These are phyloP conservation scores for Platismatia glauca DNA, from an alignment of 495 filamentous ascomycete species.

Conservation along the genomic window DNA sequence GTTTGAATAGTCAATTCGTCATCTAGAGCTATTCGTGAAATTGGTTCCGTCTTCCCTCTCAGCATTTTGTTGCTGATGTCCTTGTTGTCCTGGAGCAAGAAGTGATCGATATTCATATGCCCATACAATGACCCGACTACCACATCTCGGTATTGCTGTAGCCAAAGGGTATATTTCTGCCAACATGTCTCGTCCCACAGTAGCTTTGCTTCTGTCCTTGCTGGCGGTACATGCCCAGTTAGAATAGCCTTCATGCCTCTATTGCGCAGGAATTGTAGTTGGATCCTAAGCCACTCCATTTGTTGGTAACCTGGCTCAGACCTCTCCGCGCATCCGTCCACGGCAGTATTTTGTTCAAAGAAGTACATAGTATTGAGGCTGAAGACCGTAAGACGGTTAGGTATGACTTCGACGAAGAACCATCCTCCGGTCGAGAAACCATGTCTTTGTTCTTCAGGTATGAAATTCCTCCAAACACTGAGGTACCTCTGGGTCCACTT, in stretches of 20 bases:
- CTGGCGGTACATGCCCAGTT: constrained; percentile 89
- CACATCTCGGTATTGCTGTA: constrained; percentile 83
- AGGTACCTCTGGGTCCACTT: constrained; percentile 65
- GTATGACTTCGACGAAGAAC: constrained; percentile 90
- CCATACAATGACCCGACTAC: constrained; percentile 72
- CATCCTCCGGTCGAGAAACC: constrained; percentile 87
- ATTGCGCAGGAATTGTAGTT: constrained; percentile 71
- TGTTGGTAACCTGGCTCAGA: constrained; percentile 86
- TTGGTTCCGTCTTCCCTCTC: constrained; percentile 26
- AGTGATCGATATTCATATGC: constrained; percentile 99
- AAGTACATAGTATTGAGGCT: constrained; percentile 97
- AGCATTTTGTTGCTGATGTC: constrained; percentile 54
- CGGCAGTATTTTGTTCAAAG: constrained; percentile 81
- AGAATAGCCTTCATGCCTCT: constrained; percentile 91
- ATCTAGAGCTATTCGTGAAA: constrained; percentile 14
- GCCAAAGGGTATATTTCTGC: constrained; percentile 94
- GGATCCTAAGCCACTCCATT: constrained; percentile 93
- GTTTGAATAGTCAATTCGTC: constrained; percentile 52
- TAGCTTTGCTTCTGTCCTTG: constrained; percentile 69
- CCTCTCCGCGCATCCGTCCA: constrained; percentile 73
- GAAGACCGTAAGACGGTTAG: constrained; percentile 76
- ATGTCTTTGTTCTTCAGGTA: constrained; percentile 88
- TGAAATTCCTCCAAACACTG: constrained; percentile 73
- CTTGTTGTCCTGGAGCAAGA: constrained; percentile 80
- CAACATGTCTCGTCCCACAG: constrained; percentile 94